These are phyloP conservation scores for Mycena indigotica DNA, from an alignment of 768 basidiomycete genomes.

Conservation along the genomic window DNA sequence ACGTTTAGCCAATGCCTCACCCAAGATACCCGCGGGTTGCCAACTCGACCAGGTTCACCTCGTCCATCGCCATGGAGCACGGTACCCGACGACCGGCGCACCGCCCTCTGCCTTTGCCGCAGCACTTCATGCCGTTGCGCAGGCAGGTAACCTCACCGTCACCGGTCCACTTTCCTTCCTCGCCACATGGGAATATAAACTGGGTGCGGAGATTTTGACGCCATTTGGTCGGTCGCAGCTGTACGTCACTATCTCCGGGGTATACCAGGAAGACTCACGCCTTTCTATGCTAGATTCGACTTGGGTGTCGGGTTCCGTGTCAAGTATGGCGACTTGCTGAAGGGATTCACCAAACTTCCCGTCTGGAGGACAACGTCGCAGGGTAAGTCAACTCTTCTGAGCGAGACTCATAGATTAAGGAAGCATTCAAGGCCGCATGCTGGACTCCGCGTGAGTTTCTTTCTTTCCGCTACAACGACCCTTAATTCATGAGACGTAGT, in stretches of 20 bases:
- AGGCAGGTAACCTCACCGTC: slow-evolving; percentile 45
- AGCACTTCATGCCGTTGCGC: slow-evolving; percentile 49
- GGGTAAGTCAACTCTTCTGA: too few species aligned
- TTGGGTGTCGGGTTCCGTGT: slow-evolving; percentile 60
- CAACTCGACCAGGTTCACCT: slow-evolving; percentile 55
- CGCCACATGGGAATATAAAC: slow-evolving; percentile 75
- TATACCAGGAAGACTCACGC: not conserved
- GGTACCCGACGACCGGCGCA: slow-evolving; percentile 53
- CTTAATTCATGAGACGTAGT: slow-evolving; percentile 22
- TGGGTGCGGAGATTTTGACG: slow-evolving; percentile 75
- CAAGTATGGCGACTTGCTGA: slow-evolving; percentile 58
- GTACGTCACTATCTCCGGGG: slow-evolving; percentile 41
- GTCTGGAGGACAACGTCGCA: slow-evolving; percentile 65
- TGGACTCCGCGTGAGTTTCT: slow-evolving; percentile 45
- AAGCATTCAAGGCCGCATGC: slow-evolving; percentile 65
- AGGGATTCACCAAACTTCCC: slow-evolving; percentile 49
- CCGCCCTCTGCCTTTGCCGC: slow-evolving; percentile 48
- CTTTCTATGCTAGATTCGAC: slow-evolving; percentile 35
- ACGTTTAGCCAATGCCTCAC: slow-evolving; percentile 51
- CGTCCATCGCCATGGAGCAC: slow-evolving; percentile 70
- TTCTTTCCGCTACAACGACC: not conserved
- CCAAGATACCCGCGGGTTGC: slow-evolving; percentile 49
- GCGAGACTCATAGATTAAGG: too few species aligned
- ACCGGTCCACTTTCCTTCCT: slow-evolving; percentile 63
- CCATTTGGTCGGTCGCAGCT: slow-evolving; percentile 77